Percentiles rank a stretch among this genome's conserved stretches.
Evolutionary conservation across 2,329 filamentous ascomycete species (phyloP).

Genomic region (Botrytis cinerea): DNA sequence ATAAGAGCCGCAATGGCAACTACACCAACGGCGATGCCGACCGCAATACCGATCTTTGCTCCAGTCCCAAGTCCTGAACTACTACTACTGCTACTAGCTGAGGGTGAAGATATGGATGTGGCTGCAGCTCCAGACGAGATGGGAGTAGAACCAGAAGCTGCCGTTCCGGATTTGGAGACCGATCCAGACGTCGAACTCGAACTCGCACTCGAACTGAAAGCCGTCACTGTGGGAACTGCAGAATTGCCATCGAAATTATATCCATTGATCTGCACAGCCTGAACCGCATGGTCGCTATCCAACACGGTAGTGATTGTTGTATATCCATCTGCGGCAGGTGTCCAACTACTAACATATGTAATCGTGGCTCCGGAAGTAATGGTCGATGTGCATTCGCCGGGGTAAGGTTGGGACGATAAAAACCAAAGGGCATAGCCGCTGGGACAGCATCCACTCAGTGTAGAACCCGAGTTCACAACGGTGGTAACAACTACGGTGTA

Average conservation of each 20-base stretch:
- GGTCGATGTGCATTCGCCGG: constrained; percentile 10
- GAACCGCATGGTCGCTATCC: background rate
- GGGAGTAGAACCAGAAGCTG: background rate
- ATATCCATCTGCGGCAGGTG: background rate
- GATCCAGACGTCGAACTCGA: background rate
- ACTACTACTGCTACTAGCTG: background rate
- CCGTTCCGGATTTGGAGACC: background rate
- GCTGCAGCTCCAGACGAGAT: background rate
- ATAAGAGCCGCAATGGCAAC: background rate
- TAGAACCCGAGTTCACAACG: background rate
- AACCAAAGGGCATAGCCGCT: background rate
- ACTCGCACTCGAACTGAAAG: background rate
- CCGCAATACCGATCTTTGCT: constrained; percentile 4
- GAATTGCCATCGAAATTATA: constrained; percentile 22
- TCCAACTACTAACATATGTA: constrained; percentile 5
- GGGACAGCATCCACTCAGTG: constrained; percentile 18
- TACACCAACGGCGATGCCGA: background rate
- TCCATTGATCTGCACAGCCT: constrained; percentile 19
- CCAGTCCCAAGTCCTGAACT: background rate
- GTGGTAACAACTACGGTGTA: constrained; percentile 3
- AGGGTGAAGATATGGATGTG: background rate
- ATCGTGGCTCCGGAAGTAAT: constrained; percentile 4
- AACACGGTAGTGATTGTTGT: background rate
- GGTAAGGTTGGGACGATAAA: background rate
- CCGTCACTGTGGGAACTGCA: background rate